phyloP scores from a whole-genome alignment of 768 basidiomycete species.

The Hygrocybe punicea region DNA sequence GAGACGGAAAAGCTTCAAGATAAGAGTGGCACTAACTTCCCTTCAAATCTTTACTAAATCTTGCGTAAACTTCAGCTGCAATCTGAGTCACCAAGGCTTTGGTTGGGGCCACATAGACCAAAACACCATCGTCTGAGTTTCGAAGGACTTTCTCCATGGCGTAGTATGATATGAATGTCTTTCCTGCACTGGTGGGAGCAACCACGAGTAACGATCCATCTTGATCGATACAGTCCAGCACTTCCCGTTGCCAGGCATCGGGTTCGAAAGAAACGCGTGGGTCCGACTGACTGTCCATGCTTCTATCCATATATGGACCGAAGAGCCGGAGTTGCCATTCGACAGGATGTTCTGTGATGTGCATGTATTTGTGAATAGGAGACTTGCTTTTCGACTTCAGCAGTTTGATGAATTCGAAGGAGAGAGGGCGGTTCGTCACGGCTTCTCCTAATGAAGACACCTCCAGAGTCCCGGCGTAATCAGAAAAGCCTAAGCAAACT shows the following conservation, averaged over 20 bases:
- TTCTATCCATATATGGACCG: slow-evolving; percentile 69
- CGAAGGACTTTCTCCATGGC: slow-evolving; percentile 70
- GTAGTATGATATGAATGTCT: slow-evolving; percentile 75
- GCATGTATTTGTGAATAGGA: slow-evolving; percentile 50
- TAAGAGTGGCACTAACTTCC: slow-evolving; percentile 35
- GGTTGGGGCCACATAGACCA: slow-evolving; percentile 73
- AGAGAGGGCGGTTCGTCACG: slow-evolving; percentile 28
- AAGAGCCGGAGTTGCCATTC: slow-evolving; percentile 68
- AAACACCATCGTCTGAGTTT: slow-evolving; percentile 59
- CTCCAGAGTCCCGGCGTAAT: slow-evolving; percentile 30
- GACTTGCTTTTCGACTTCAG: slow-evolving; percentile 42
- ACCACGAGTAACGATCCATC: slow-evolving; percentile 62
- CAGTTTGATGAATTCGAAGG: slow-evolving; percentile 58
- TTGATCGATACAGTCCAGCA: slow-evolving; percentile 60
- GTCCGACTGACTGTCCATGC: slow-evolving; percentile 61
- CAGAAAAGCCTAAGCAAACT: slow-evolving; percentile 45
- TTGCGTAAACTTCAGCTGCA: slow-evolving; percentile 69
- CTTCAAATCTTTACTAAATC: slow-evolving; percentile 53
- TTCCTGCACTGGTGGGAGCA: slow-evolving; percentile 72
- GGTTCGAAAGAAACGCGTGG: slow-evolving; percentile 59
- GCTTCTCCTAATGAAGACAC: slow-evolving; percentile 12
- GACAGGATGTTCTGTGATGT: slow-evolving; percentile 52
- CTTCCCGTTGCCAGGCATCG: slow-evolving; percentile 67
- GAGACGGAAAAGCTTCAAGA: neutral
- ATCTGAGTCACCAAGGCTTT: slow-evolving; percentile 72